A percentile compares a stretch with the other conserved stretches of the same genome.
phyloP scores from a whole-genome alignment of 352 stramenopile species.

The Globisporangium recalcitrans region DNA sequence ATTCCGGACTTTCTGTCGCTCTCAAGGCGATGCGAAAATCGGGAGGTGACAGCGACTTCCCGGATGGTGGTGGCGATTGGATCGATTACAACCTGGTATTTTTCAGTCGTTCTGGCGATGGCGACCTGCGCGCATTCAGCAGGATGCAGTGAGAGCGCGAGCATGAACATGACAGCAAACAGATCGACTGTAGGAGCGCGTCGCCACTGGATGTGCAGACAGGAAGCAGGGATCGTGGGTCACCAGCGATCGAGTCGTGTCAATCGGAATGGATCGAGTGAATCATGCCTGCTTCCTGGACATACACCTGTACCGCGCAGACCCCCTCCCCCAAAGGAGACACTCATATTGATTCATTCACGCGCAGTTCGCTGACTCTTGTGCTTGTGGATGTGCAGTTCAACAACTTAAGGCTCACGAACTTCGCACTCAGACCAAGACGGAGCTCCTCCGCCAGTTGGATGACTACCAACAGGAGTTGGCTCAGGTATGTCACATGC shows the following conservation, averaged over 20 bases:
- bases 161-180: neutral
- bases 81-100: too few species aligned
- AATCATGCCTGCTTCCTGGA: neutral
- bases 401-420: slow-evolving; percentile 97
- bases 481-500: slow-evolving; percentile 42
- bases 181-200: neutral
- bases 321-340: neutral
- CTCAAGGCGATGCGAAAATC: neutral
- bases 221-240: neutral
- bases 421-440: slow-evolving; percentile 96
- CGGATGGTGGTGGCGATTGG: neutral
- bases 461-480: slow-evolving; percentile 98
- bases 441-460: slow-evolving; percentile 97
- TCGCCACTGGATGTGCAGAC: neutral
- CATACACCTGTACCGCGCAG: too few species aligned
- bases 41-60: neutral
- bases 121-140: neutral
- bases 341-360: neutral
- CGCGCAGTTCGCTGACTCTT: neutral
- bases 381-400: slow-evolving; percentile 29
- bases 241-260: neutral
- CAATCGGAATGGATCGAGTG: too few species aligned
- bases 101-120: neutral
- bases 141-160: too few species aligned
- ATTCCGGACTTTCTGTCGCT: neutral